Evolutionary conservation across 495 filamentous ascomycete genomes (phyloP).

Genomic region (Alectoria sarmentosa): DNA sequence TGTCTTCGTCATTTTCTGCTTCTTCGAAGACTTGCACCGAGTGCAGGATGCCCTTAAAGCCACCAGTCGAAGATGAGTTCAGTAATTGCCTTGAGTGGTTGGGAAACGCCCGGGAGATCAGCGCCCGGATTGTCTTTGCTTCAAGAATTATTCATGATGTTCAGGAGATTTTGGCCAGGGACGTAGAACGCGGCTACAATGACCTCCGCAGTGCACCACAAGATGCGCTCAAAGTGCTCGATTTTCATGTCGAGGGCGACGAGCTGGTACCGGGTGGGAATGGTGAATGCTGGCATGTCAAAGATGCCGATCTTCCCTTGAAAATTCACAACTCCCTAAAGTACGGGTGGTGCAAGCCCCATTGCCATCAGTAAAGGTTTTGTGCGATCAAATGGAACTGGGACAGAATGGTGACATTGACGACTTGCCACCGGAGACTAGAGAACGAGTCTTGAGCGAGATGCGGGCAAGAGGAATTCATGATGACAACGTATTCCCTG

Average conservation of each 20-base stretch:
- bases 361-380: neutral
- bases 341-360: neutral
- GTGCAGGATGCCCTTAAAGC: slow-evolving; percentile 9
- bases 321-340: neutral
- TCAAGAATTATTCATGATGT: slow-evolving; percentile 15
- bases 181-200: slow-evolving; percentile 6
- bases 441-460: neutral
- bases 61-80: slow-evolving; percentile 10
- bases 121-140: slow-evolving; percentile 10
- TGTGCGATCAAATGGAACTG: neutral
- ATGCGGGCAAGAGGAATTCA: neutral
- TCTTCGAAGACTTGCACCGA: slow-evolving; percentile 22
- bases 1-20: slow-evolving; percentile 20
- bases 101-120: slow-evolving; percentile 10
- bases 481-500: neutral
- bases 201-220: neutral
- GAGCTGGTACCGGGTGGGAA: neutral
- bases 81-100: slow-evolving; percentile 11
- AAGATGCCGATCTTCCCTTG: neutral
- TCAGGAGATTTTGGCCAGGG: slow-evolving; percentile 12
- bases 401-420: neutral
- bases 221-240: slow-evolving; percentile 4
- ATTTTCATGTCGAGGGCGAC: neutral
- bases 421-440: neutral
- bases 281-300: neutral